Evolutionary conservation across 495 filamentous ascomycete genomes (phyloP), one percentile per base, ranked within the genome.

Genomic region (Daldinia loculata): DNA sequence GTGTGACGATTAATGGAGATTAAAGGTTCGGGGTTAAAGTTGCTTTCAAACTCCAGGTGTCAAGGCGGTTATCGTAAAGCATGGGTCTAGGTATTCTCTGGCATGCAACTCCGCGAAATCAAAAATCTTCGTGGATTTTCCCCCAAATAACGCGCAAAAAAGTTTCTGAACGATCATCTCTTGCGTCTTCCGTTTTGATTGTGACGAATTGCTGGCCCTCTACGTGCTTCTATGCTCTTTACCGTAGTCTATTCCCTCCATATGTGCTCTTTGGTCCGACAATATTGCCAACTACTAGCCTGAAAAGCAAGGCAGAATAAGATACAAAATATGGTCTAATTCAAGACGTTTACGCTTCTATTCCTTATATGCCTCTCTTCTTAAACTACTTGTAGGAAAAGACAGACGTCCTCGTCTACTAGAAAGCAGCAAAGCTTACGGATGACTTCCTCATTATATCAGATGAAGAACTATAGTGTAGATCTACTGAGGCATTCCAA

Each of bases 21-120:
- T 19, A n/a, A 48, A 34, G 58, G 62, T 74, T 53, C 41, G 67
- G 75, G 75, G 74, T 74, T 72, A 39, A 63, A 73, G 68, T 72
- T 77, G 75, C 75, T 77, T 76, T 74, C 71, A 66, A 48, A 77
- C 73, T 77, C 75, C 70, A 74, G 75, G 75, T 77, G 75, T 77
- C 73, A 77, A 77, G 75, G 75, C 75, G 75, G 75, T 77, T 48
- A 48, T 48, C 75, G 68, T 70, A 76, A 75, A 77, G 74, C 75
- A 77, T 77, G 75, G 75, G 75, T 77, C 75, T 72, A 77, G 75
- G 75, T 77, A 48, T 48, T 77, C 39, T 77, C 73, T 70, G 74
- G 75, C 75, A 77, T 76, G 75, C 75, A 72, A 77, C 69, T 75
- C 74, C 68, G 71, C 75, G 75, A 77, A 75, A 69, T 59, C 65